A percentile compares a stretch with the other conserved stretches of the same genome.
Conservation (phyloP, 2,329 filamentous ascomycete species). For the Aspergillus melleus region DNA sequence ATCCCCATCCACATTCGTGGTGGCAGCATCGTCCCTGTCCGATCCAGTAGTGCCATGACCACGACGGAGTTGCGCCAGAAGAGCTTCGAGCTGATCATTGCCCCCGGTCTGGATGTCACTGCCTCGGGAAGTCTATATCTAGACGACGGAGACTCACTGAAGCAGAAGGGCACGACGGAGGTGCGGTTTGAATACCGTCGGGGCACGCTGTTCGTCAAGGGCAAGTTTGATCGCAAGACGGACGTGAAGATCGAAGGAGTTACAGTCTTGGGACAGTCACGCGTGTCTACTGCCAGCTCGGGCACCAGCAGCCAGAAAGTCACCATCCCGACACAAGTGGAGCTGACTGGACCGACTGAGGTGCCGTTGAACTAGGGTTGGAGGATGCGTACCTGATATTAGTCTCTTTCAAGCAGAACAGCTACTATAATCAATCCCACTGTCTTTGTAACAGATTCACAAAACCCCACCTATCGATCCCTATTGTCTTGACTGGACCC, state of each 20-base stretch:
- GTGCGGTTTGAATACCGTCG: slow-evolving; percentile 61
- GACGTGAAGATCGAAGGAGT: slow-evolving; percentile 35
- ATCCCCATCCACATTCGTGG: slow-evolving; percentile 66
- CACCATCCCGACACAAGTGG: slow-evolving; percentile 23
- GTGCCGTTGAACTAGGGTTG: slow-evolving; percentile 14
- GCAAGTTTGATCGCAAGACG: slow-evolving; percentile 28
- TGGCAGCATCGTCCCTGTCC: slow-evolving; percentile 60
- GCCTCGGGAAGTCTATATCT: slow-evolving; percentile 71
- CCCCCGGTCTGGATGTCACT: slow-evolving; percentile 61
- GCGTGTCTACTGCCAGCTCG: slow-evolving; percentile 9
- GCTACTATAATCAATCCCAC: background rate
- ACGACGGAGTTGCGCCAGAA: slow-evolving; percentile 61
- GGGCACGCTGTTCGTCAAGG: slow-evolving; percentile 40
- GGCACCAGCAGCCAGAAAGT: slow-evolving; percentile 20
- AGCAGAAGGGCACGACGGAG: slow-evolving; percentile 56
- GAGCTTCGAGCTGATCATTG: slow-evolving; percentile 70
- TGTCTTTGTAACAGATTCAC: background rate
- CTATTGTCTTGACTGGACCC: too few species aligned
- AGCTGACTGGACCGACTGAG: slow-evolving; percentile 13
- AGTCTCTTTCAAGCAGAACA: background rate
- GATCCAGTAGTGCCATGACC: slow-evolving; percentile 56
- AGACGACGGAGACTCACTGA: slow-evolving; percentile 71
- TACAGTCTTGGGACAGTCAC: slow-evolving; percentile 31
- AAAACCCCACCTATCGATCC: background rate
- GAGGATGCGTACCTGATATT: background rate